Evolutionary conservation across 2,329 filamentous ascomycete genomes (phyloP).

Genomic region (Aspergillus pseudoviridinutans): DNA sequence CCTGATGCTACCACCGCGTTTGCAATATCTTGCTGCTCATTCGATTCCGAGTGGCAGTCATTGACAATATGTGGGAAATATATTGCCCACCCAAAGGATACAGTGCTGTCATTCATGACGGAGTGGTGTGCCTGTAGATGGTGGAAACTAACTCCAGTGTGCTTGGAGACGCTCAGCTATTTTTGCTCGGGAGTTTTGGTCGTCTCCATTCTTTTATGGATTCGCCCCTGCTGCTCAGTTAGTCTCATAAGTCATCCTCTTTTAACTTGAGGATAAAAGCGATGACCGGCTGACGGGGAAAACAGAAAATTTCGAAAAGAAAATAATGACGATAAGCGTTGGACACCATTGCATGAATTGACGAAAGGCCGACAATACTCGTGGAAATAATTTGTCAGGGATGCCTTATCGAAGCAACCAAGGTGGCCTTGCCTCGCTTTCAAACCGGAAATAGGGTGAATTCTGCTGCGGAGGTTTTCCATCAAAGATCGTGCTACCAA

Average conservation of each 20-base stretch:
- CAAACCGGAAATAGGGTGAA: conserved; percentile 12
- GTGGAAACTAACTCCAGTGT: not conserved
- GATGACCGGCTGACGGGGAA: conserved; percentile 15
- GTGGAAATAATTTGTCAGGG: conserved; percentile 1
- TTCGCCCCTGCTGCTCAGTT: conserved; percentile 10
- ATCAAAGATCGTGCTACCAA: conserved; percentile 18
- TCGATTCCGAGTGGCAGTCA: not conserved
- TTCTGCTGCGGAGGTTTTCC: conserved; percentile 2
- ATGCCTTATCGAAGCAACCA: conserved; percentile 1
- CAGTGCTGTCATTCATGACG: not conserved
- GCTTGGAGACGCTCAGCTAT: not conserved
- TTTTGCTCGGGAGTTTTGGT: conserved; percentile 1
- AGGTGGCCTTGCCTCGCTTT: conserved; percentile 12
- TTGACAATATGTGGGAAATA: not conserved
- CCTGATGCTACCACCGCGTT: not conserved
- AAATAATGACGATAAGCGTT: conserved; percentile 21
- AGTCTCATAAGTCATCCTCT: not conserved
- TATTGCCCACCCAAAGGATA: not conserved
- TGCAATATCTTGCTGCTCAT: not conserved
- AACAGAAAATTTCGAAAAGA: conserved; percentile 15
- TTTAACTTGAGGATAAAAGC: not conserved
- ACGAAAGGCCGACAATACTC: conserved; percentile 16
- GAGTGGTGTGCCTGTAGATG: not conserved
- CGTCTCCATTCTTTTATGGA: not conserved
- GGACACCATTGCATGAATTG: conserved; percentile 33